Base-by-base conservation (phyloP, 768 basidiomycete species). In the Rhizopogon vesiculosus region DNA sequence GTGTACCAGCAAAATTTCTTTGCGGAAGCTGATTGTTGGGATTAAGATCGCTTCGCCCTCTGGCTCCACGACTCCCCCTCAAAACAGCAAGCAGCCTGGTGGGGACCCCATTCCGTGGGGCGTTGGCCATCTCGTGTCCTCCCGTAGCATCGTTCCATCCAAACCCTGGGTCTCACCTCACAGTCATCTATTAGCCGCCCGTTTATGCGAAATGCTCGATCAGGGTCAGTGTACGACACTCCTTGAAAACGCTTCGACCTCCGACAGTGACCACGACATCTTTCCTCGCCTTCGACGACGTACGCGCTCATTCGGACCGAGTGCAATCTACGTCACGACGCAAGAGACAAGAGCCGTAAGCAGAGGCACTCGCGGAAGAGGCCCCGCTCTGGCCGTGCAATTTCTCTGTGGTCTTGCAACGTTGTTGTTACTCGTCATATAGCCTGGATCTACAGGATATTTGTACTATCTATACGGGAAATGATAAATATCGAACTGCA, bases 41-140 rank as follows among this genome's bases (percentile, higher is more conserved):
- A 25, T 31, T 8, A 42, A 73, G 73, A 76, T 75, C 51, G 63
- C 72, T 2, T 73, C 73, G 16, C 57, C 64, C 5, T 58, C 62
- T 43, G 72, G 72, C 10, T 62, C 60, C 2, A 59, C 57, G 13
- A 60, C 59, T 1, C 58, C 61, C 18, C 72, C 74, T 0, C 57
- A 61, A 31, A 46, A 74, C 53, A 44, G 63, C 13, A 56, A 58
- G 12, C 75, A 76, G 51, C 71, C 73, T 3, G 64, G 66, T 29
- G 73, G 75, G 29, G 68, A 72, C 16, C 43, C 59, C 22, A 65
- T 73, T 33, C 71, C 75, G 16, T 76, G 75, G 74, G 75, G 75
- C 1, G 40, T 53, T 10, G 75, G 75, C 10, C 54, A 55, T 16
- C 41, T 67, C 10, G 53, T 22, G 13, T 10, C 48, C 15, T 16